Base-by-base conservation (phyloP, 2,329 filamentous ascomycete species). In the Fusarium ambrosium region DNA sequence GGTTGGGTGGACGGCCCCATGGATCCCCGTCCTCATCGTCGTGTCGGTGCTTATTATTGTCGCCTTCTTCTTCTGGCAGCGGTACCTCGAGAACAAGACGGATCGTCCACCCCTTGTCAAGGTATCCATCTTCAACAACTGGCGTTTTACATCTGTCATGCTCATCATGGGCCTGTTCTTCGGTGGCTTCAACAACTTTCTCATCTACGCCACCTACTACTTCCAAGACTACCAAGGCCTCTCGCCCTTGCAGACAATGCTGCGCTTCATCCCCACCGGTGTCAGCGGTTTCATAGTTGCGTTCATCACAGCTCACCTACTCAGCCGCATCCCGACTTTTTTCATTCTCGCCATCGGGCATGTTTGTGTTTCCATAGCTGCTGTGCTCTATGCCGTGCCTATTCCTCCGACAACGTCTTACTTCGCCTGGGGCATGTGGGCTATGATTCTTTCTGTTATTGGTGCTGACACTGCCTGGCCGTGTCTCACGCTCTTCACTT, bases 381-480 rank as follows among this genome's bases (percentile, higher is more conserved):
- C 86, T 34, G 80, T 93, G 11, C 86, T 94, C 29, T 92, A 92
- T 77, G 89, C 92, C 0, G 84, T 90, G 0, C 91, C 92, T 0
- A 92, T 94, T 48, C 86, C 90, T 0, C 85, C 87, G 0, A 80
- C 84, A 3, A 92, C 90, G 0, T 89, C 86, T 0, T 94, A 94
- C 82, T 94, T 92, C 79, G 92, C 92, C 4, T 92, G 88, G 73
- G 91, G 89, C 0, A 85, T 94, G 22, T 88, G 88, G 3, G 91
- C 92, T 10, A 93, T 94, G 89, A 81, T 91, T 0, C 82, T 94
- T 4, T 87, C 88, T 8, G 91, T 93, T 10, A 84, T 92, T 39
- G 92, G 92, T 36, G 90, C 91, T 4, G 92, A 94, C 78, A 92
- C 90, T 0, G 86, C 91, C 0, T 93, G 90, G 85, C 92, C 92